phyloP scores from a whole-genome alignment of 495 filamentous ascomycete species.

The Cercophora sp. region DNA sequence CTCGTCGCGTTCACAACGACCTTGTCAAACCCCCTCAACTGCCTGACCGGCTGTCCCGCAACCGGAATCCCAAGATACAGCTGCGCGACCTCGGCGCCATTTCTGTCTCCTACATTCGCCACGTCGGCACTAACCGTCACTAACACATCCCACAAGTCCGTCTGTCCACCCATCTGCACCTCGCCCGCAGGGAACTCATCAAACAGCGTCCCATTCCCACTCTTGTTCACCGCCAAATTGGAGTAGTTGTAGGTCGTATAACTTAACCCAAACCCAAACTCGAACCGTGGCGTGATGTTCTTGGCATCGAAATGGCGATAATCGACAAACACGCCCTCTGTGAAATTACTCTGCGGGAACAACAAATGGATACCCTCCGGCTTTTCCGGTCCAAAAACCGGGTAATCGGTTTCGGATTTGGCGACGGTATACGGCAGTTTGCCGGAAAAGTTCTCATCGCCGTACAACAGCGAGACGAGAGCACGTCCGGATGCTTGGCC shows the following conservation, averaged over 20 bases:
- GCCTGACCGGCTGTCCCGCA: conserved; percentile 42
- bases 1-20: conserved; percentile 41
- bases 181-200: conserved; percentile 31
- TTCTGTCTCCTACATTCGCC: conserved; percentile 50
- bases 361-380: conserved; percentile 30
- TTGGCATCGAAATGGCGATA: conserved; percentile 63
- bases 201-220: conserved; percentile 21
- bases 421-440: conserved; percentile 73
- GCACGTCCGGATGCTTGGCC: conserved; percentile 58
- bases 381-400: conserved; percentile 32
- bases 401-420: conserved; percentile 58
- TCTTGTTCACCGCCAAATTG: conserved; percentile 32
- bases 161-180: conserved; percentile 53
- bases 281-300: conserved; percentile 61
- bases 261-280: conserved; percentile 69
- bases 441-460: conserved; percentile 55
- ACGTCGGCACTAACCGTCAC: conserved; percentile 50
- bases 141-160: conserved; percentile 55
- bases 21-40: conserved; percentile 68
- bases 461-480: conserved; percentile 57
- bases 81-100: conserved; percentile 57
- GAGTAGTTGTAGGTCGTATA: conserved; percentile 62
- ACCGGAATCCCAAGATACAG: conserved; percentile 59
- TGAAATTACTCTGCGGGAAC: conserved; percentile 60
- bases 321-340: conserved; percentile 63